phyloP scores from a whole-genome alignment of 2,329 filamentous ascomycete species.

The Ascochyta rabiei region DNA sequence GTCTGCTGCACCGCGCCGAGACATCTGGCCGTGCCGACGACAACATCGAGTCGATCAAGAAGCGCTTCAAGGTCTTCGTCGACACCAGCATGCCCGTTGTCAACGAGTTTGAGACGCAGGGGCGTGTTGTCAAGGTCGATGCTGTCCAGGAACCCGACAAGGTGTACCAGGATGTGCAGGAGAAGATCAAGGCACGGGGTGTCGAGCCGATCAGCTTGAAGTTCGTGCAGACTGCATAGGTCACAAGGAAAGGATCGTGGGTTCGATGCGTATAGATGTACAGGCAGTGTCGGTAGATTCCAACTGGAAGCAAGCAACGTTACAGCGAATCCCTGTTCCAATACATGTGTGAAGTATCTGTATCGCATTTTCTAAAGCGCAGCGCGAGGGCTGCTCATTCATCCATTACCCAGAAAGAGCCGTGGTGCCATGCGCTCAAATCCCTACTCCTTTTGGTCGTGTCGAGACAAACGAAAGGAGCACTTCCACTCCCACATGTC shows the following conservation, averaged over 20 bases:
- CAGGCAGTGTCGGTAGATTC: not conserved
- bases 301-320: not conserved
- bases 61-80: conserved; percentile 91
- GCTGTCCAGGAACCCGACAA: conserved; percentile 72
- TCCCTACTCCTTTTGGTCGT: conserved; percentile 31
- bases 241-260: not conserved
- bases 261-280: not conserved
- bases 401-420: conserved; percentile 37
- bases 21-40: conserved; percentile 91
- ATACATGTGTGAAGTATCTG: conserved; percentile 22
- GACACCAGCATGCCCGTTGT: conserved; percentile 99
- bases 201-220: conserved; percentile 40
- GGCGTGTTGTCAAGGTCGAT: conserved; percentile 79
- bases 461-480: conserved; percentile 30
- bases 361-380: conserved; percentile 42
- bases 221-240: conserved; percentile 34
- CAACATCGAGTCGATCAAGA: conserved; percentile 93
- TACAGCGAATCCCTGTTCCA: not conserved
- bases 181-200: conserved; percentile 42
- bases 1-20: conserved; percentile 87
- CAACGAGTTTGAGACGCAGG: conserved; percentile 76
- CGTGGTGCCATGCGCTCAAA: conserved; percentile 35
- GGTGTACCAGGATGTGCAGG: conserved; percentile 62
- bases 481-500: conserved; percentile 8
- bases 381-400: conserved; percentile 38